phyloP scores from a whole-genome alignment of 352 stramenopile species.

The Halophytophthora polymorphica region DNA sequence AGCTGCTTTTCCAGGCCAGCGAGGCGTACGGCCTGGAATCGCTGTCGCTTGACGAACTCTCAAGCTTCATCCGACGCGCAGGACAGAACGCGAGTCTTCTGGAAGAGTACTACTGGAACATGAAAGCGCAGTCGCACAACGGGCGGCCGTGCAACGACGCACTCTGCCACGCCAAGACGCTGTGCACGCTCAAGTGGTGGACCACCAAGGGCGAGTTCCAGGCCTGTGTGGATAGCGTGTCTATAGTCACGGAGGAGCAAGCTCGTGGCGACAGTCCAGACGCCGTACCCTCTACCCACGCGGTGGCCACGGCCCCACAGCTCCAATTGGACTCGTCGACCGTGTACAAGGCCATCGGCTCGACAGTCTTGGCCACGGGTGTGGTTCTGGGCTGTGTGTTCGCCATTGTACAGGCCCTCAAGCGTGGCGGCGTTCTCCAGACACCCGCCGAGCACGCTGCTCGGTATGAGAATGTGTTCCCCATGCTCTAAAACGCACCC shows the following conservation, averaged over 20 bases:
- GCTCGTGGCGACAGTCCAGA: not conserved
- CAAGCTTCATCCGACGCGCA: slow-evolving; percentile 44
- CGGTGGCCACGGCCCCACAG: slow-evolving; percentile 1
- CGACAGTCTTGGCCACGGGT: slow-evolving; percentile 41
- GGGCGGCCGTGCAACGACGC: slow-evolving; percentile 36
- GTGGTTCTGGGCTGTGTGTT: slow-evolving; percentile 34
- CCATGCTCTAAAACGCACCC: slow-evolving; percentile 36
- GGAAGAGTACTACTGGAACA: slow-evolving; percentile 80
- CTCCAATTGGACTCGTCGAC: slow-evolving; percentile 16
- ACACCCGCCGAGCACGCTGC: slow-evolving; percentile 20
- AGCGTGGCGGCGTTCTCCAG: slow-evolving; percentile 38
- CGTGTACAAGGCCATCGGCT: slow-evolving; percentile 40
- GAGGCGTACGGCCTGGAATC: slow-evolving; percentile 55
- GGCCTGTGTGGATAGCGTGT: slow-evolving; percentile 47
- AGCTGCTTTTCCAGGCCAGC: slow-evolving; percentile 53
- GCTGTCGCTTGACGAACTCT: slow-evolving; percentile 41
- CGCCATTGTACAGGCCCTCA: slow-evolving; percentile 31
- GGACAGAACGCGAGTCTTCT: slow-evolving; percentile 50
- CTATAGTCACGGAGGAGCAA: slow-evolving; percentile 5
- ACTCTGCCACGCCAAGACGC: slow-evolving; percentile 54
- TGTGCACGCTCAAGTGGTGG: slow-evolving; percentile 86
- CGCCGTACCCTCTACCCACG: slow-evolving; percentile 4
- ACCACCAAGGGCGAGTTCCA: slow-evolving; percentile 67
- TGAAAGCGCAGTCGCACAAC: slow-evolving; percentile 69
- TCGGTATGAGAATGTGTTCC: slow-evolving; percentile 49